Conservation (phyloP, 164 flowering plant species). For the Platanus orientalis region DNA sequence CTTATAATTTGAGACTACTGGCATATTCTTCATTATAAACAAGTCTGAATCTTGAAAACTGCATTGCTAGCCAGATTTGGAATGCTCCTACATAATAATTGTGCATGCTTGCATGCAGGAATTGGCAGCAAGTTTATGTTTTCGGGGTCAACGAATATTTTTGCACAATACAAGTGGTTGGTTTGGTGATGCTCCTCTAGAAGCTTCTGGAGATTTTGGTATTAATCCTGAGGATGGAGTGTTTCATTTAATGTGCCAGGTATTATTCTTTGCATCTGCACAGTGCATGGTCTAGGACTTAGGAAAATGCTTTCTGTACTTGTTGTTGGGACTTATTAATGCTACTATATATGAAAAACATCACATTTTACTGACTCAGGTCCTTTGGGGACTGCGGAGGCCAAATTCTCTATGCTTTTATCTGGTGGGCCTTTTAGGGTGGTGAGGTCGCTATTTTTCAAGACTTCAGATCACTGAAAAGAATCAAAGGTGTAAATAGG, state of each 20-base stretch:
- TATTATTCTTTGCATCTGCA: constrained; percentile 14
- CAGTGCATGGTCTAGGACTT: not conserved
- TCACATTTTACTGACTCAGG: too few species aligned
- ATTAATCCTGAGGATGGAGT: constrained; percentile 97
- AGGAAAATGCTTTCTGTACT: not conserved
- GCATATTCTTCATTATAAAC: not conserved
- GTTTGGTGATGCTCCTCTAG: constrained; percentile 92
- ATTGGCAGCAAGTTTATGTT: constrained; percentile 60
- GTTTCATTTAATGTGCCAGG: constrained; percentile 98
- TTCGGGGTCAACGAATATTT: constrained; percentile 88
- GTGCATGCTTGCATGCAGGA: constrained; percentile 21
- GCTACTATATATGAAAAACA: too few species aligned
- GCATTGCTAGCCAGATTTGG: not conserved
- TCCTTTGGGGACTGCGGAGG: too few species aligned
- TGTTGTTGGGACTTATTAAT: too few species aligned
- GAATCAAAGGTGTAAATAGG: too few species aligned
- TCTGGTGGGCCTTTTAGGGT: too few species aligned
- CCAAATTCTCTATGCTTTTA: too few species aligned
- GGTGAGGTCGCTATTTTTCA: too few species aligned
- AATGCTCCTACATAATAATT: not conserved
- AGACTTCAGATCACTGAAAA: too few species aligned
- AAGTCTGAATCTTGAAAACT: not conserved
- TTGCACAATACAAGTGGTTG: constrained; percentile 89
- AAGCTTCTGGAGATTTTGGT: constrained; percentile 98
- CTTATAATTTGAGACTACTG: not conserved